Percentiles rank a stretch among this genome's conserved stretches.
phyloP scores from a whole-genome alignment of 1,284 basidiomycete genomes.

The Stereum hirsutum region DNA sequence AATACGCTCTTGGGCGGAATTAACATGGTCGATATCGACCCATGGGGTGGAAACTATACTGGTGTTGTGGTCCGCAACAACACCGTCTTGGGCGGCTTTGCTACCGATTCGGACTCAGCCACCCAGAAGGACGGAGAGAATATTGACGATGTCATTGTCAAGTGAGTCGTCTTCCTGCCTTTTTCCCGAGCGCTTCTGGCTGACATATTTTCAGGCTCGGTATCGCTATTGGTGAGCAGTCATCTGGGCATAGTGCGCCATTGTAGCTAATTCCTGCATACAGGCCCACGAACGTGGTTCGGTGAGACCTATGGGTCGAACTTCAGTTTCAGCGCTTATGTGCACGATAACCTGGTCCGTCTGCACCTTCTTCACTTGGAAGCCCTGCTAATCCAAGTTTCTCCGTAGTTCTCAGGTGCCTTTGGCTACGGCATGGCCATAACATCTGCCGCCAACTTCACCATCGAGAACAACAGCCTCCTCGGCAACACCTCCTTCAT shows the following conservation, averaged over 20 bases:
- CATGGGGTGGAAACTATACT: slow-evolving; percentile 67
- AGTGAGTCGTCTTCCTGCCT: slow-evolving; percentile 31
- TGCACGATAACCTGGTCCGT: slow-evolving; percentile 68
- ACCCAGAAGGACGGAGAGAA: slow-evolving; percentile 45
- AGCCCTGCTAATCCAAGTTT: too few relatives aligned
- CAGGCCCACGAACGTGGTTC: slow-evolving; percentile 75
- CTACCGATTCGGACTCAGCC: slow-evolving; percentile 31
- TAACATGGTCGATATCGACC: slow-evolving; percentile 72
- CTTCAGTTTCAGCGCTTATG: slow-evolving; percentile 48
- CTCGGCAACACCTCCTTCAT: slow-evolving; percentile 72
- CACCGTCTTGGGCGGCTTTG: slow-evolving; percentile 59
- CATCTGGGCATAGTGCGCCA: too few relatives aligned
- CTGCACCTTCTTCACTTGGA: slow-evolving; percentile 45
- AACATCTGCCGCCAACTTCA: slow-evolving; percentile 57
- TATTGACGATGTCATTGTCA: slow-evolving; percentile 52
- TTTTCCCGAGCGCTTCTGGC: slow-evolving; percentile 4
- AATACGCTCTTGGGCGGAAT: slow-evolving; percentile 72
- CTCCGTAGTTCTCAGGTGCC: too few relatives aligned
- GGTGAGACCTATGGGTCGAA: slow-evolving; percentile 51
- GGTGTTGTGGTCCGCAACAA: slow-evolving; percentile 68
- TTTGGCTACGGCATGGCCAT: slow-evolving; percentile 66
- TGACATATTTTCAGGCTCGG: slow-evolving; percentile 39
- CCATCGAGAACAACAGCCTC: slow-evolving; percentile 54
- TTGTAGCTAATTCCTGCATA: too few relatives aligned
- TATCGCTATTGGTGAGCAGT: too few relatives aligned